Percentiles rank a stretch among this genome's conserved stretches.
Conservation (phyloP, 768 basidiomycete genomes). For the Lactarius deliciosus region DNA sequence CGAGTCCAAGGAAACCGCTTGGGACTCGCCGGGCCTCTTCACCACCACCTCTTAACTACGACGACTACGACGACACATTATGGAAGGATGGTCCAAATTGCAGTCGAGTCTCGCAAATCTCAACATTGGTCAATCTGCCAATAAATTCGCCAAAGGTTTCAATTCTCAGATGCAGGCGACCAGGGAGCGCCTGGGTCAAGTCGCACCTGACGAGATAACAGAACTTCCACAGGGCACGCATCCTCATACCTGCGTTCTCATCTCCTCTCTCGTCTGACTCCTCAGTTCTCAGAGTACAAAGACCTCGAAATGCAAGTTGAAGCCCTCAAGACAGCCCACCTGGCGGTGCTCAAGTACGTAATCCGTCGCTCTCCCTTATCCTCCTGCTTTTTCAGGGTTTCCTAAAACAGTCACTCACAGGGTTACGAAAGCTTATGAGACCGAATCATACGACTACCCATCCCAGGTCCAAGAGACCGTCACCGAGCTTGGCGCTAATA, state of each 20-base stretch:
- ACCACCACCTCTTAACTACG: conserved; percentile 12
- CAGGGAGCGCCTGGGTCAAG: conserved; percentile 82
- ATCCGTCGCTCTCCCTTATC: background rate
- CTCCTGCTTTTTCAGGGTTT: conserved; percentile 4
- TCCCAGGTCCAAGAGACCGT: conserved; percentile 84
- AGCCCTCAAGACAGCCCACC: conserved; percentile 77
- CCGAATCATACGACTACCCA: conserved; percentile 88
- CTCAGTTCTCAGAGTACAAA: conserved; percentile 72
- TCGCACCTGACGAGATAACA: conserved; percentile 90
- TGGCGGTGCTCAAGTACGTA: conserved; percentile 72
- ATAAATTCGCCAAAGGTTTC: conserved; percentile 76
- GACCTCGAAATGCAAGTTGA: conserved; percentile 95
- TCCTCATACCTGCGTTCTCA: background rate
- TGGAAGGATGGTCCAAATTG: conserved; percentile 66
- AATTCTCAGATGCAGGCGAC: conserved; percentile 83
- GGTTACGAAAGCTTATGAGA: conserved; percentile 86
- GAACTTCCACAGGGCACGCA: conserved; percentile 80
- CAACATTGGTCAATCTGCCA: conserved; percentile 74
- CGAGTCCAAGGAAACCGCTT: conserved; percentile 8
- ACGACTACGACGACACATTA: conserved; percentile 28
- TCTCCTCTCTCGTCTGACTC: background rate
- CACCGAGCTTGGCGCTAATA: conserved; percentile 64
- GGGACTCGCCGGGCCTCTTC: too few relatives aligned
- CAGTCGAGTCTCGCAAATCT: conserved; percentile 59
- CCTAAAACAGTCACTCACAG: conserved; percentile 40